Percentiles rank a stretch among this genome's conserved stretches.
Conservation (phyloP, 2,329 filamentous ascomycete species). For the Xylariaceae sp. region DNA sequence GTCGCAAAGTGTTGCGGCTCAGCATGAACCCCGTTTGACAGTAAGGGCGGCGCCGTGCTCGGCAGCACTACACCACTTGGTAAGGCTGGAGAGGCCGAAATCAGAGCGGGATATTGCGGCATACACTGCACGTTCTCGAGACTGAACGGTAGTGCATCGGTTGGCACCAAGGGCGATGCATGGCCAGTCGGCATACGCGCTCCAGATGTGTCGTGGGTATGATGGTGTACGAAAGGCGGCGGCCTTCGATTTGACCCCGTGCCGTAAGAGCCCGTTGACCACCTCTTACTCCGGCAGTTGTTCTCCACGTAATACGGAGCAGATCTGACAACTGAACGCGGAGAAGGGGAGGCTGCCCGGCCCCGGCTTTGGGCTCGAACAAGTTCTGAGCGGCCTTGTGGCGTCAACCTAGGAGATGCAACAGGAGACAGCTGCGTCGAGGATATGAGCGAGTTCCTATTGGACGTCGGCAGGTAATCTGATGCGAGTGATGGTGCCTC, state of each 20-base stretch:
- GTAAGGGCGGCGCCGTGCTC: conserved; percentile 41
- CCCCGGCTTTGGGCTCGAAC: conserved; percentile 62
- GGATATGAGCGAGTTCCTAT: conserved; percentile 64
- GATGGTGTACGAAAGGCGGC: conserved; percentile 58
- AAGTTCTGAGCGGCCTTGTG: conserved; percentile 54
- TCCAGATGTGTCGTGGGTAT: conserved; percentile 54
- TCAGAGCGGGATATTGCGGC: conserved; percentile 51
- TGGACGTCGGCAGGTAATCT: conserved; percentile 62
- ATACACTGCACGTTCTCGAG: conserved; percentile 50
- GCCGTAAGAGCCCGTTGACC: conserved; percentile 71
- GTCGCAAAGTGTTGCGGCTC: conserved; percentile 52
- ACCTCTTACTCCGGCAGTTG: conserved; percentile 61
- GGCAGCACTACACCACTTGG: conserved; percentile 57
- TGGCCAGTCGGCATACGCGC: conserved; percentile 51
- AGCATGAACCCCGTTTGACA: conserved; percentile 44
- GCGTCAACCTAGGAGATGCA: conserved; percentile 62
- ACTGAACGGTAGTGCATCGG: conserved; percentile 46
- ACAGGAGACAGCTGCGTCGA: conserved; percentile 68
- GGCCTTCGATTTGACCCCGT: conserved; percentile 50
- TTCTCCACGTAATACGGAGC: conserved; percentile 66
- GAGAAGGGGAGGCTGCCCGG: conserved; percentile 62
- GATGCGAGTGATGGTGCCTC: conserved; percentile 63
- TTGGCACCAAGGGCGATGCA: conserved; percentile 44
- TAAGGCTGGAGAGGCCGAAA: conserved; percentile 47
- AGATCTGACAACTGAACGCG: conserved; percentile 60